These are phyloP conservation scores for Vickermania spadyakhi DNA, from an alignment of 208 protist species.

Conservation along the genomic window DNA sequence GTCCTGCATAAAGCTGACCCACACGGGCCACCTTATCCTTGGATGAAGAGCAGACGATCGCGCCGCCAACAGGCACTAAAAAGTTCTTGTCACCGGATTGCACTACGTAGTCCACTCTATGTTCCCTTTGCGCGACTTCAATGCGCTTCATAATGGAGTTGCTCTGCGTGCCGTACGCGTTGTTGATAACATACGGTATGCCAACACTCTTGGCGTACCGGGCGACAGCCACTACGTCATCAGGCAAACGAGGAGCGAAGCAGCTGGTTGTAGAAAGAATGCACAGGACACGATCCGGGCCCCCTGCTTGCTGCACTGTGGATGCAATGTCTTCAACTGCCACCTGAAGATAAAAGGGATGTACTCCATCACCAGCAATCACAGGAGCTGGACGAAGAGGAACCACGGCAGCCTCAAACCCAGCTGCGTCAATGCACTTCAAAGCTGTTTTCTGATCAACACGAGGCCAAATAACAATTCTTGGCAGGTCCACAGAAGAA, in stretches of 20 bases:
- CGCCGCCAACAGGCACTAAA: constrained; percentile 96
- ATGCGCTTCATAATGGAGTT: constrained; percentile 70
- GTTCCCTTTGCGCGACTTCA: constrained; percentile 48
- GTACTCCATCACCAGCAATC: constrained; percentile 2
- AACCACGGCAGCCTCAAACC: constrained; percentile 49
- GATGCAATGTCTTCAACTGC: constrained; percentile 59
- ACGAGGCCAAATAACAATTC: constrained; percentile 92
- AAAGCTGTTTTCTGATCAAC: constrained; percentile 98
- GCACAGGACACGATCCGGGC: constrained; percentile 76
- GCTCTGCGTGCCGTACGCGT: constrained; percentile 97
- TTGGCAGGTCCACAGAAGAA: constrained; percentile 3
- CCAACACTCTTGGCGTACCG: constrained; percentile 68
- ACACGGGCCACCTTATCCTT: constrained; percentile 14
- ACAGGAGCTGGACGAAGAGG: constrained; percentile 15
- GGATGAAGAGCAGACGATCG: constrained; percentile 32
- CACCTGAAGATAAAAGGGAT: constrained; percentile 51
- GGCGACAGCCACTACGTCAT: constrained; percentile 89
- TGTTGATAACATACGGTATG: constrained; percentile 97
- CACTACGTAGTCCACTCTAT: constrained; percentile 91
- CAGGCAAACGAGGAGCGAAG: constrained; percentile 96
- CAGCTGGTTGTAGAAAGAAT: constrained; percentile 97
- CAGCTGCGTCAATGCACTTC: constrained; percentile 93
- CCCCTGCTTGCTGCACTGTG: constrained; percentile 51
- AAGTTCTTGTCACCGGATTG: constrained; percentile 99
- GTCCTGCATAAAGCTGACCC: constrained; percentile 80